A percentile compares a stretch with the other conserved stretches of the same genome.
phyloP scores from a whole-genome alignment of 306 rosid species.

The Trifolium dubium region DNA sequence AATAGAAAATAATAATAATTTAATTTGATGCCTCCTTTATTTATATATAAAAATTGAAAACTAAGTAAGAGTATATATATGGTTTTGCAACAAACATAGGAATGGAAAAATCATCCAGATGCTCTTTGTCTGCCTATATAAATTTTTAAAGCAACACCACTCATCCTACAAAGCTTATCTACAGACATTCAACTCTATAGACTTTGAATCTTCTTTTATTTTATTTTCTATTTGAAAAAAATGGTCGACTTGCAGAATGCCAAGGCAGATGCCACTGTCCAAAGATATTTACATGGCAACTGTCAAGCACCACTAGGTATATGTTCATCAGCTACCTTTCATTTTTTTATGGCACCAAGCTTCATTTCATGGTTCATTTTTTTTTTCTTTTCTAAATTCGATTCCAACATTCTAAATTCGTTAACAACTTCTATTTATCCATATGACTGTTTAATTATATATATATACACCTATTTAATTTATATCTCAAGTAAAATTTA shows the following conservation, averaged over 20 bases:
- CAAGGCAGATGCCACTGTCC: constrained; percentile 40
- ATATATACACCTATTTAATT: too few relatives aligned
- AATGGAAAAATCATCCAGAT: constrained; percentile 52
- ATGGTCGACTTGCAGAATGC: constrained; percentile 39
- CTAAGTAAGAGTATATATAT: background rate
- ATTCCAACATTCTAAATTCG: constrained; percentile 12
- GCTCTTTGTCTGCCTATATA: constrained; percentile 68
- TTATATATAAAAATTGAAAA: constrained; percentile 18
- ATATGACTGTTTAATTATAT: background rate
- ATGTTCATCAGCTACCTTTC: constrained; percentile 1
- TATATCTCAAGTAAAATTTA: background rate
- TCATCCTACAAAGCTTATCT: constrained; percentile 57
- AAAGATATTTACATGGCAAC: constrained; percentile 46
- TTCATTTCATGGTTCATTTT: constrained; percentile 33
- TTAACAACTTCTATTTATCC: constrained; percentile 5
- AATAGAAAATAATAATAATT: too few relatives aligned
- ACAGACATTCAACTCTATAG: constrained; percentile 38
- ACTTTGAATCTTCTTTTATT: constrained; percentile 20
- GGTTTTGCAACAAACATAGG: constrained; percentile 60
- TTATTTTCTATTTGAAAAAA: constrained; percentile 41
- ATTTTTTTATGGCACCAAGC: background rate
- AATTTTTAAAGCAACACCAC: constrained; percentile 59
- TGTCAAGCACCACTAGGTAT: constrained; percentile 44
- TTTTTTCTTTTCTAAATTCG: constrained; percentile 25
- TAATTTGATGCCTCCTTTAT: too few relatives aligned